phyloP scores from a whole-genome alignment of 495 filamentous ascomycete species.

The Hypoxylon lienhwacheense region DNA sequence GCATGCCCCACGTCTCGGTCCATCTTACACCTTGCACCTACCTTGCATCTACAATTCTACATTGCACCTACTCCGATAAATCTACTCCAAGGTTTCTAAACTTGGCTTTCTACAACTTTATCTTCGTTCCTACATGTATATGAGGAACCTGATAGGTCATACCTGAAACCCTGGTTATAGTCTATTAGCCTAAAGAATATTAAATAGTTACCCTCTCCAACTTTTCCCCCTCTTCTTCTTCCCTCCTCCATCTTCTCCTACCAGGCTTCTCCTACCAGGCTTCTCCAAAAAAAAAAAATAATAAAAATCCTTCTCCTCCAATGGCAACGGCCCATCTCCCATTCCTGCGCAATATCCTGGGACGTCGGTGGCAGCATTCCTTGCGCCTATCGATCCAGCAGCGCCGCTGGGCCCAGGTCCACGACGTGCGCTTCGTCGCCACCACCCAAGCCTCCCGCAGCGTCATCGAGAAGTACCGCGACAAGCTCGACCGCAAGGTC shows the following conservation, averaged over 20 bases:
- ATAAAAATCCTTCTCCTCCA: background rate
- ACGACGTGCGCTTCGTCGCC: conserved; percentile 87
- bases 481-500: conserved; percentile 84
- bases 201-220: too few relatives aligned
- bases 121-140: too few relatives aligned
- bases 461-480: conserved; percentile 80
- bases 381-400: conserved; percentile 52
- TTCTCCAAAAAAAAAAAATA: too few relatives aligned
- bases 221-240: background rate
- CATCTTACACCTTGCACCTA: background rate
- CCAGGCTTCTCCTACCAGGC: background rate
- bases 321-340: conserved; percentile 42
- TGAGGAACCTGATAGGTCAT: too few relatives aligned
- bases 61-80: background rate
- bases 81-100: background rate
- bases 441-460: conserved; percentile 58
- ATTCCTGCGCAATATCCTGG: conserved; percentile 43
- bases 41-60: background rate
- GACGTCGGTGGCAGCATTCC: conserved; percentile 25
- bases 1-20: conserved; percentile 1
- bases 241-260: background rate
- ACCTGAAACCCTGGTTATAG: too few relatives aligned
- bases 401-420: conserved; percentile 85
- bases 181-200: too few relatives aligned
- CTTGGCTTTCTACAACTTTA: too few relatives aligned